These are phyloP conservation scores for Persicaria maculosa DNA, from an alignment of 148 eudicot species.

Conservation along the genomic window DNA sequence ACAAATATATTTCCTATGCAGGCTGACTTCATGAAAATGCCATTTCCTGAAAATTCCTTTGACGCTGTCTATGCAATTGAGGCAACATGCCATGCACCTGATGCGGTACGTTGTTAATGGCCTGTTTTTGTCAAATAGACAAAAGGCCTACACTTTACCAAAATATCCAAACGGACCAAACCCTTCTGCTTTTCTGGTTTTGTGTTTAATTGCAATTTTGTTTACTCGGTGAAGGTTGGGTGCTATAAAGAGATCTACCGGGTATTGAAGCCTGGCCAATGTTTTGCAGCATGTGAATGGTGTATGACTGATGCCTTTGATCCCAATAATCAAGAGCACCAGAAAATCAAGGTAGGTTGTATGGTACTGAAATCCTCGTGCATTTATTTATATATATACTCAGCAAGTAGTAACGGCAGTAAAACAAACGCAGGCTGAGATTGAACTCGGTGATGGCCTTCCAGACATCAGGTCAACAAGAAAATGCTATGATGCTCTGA, in stretches of 20 bases:
- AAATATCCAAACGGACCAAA: too few species aligned
- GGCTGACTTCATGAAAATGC: conserved; percentile 99
- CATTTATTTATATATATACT: neutral
- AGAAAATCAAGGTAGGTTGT: conserved; percentile 62
- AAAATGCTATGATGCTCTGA: conserved; percentile 78
- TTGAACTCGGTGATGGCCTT: conserved; percentile 91
- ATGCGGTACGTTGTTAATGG: conserved; percentile 44
- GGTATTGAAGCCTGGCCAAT: conserved; percentile 86
- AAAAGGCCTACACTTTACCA: too few species aligned
- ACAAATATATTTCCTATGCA: conserved; percentile 50
- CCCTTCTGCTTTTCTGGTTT: too few species aligned
- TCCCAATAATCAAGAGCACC: conserved; percentile 62
- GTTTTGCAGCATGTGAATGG: conserved; percentile 92
- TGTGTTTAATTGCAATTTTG: neutral
- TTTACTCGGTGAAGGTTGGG: conserved; percentile 47
- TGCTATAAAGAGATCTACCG: conserved; percentile 79
- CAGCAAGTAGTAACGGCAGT: neutral
- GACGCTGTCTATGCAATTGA: conserved; percentile 95
- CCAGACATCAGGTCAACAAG: conserved; percentile 66
- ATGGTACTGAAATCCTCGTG: neutral
- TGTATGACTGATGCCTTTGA: conserved; percentile 86
- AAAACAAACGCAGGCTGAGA: conserved; percentile 47
- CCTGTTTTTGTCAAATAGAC: neutral
- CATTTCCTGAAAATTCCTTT: conserved; percentile 67
- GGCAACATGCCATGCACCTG: conserved; percentile 97